Base-by-base conservation (phyloP, 1,284 basidiomycete species). In the Termitomyces sp. region DNA sequence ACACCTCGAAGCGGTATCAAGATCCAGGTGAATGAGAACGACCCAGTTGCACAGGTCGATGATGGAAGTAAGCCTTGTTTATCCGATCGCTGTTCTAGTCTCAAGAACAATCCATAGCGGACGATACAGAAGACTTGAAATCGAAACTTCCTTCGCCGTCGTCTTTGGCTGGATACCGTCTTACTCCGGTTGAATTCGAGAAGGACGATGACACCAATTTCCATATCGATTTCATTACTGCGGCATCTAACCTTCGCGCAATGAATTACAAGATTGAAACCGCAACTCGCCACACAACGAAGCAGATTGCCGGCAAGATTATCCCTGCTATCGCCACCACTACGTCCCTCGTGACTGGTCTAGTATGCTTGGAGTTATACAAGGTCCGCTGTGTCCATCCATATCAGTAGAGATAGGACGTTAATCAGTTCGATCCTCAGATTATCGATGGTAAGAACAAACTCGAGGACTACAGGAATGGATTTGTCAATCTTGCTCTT, bases 281-380 rank as follows among this genome's bases (percentile, higher is more conserved):
- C 21, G 93, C 95, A 11, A 93, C 97, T 72, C 83, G 87, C 53
- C 95, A 99, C 74, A 84, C 88, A 57, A 99, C 96, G 39, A 99
- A 99, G 77, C 91, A 97, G 68, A 97, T 99, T 65, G 97, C 97
- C 3, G 97, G 97, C 53, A 99, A 99, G 79, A 99, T 99, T 64
- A 99, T 99, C 60, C 97, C 97, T 49, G 97, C 97, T 14, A 99
- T 99, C 64, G 97, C 97, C 19, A 99, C 97, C 1, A 99, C 97
- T 0, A 99, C 97, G 1, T 88, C 94, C 14, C 81, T 97, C 41
- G 92, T 97, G 30, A 94, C 94, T 28, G 97, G 97, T 26, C 72
- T 99, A 51, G 94, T 97, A 43, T 98, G 95, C 71, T 71, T 99
- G 53, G 97, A 99, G 73, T 80, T 99, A 47, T 99, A 97, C 81